phyloP scores from a whole-genome alignment of 306 rosid species.

The Dryas octopetala region DNA sequence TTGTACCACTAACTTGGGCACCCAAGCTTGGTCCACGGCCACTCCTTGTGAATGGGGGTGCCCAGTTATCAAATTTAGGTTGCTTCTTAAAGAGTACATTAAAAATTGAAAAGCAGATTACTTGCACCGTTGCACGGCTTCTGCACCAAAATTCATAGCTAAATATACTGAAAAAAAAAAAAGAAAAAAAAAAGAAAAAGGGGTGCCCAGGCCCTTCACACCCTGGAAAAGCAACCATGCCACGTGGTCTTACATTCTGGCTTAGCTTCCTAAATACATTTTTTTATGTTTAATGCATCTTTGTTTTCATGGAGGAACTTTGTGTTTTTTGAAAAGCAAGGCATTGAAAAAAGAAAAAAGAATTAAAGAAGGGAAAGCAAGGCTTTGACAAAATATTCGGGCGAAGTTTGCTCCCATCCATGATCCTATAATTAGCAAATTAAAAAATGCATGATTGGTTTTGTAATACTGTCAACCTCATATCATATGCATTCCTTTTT shows the following conservation, averaged over 20 bases:
- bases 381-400: conserved; percentile 41
- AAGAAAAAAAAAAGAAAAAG: background rate
- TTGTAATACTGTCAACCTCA: no score
- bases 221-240: conserved; percentile 14
- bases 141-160: background rate
- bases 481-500: no score
- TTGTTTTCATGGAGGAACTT: background rate
- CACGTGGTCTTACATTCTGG: conserved; percentile 26
- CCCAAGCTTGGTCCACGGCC: background rate
- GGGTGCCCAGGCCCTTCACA: conserved; percentile 2
- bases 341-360: no score
- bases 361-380: background rate
- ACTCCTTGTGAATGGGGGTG: background rate
- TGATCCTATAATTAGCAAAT: conserved; percentile 54
- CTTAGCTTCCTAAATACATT: background rate
- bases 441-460: background rate
- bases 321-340: background rate
- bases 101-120: background rate
- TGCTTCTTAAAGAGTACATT: background rate
- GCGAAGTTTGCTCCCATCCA: conserved; percentile 91
- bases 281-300: background rate
- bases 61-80: background rate
- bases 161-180: no score
- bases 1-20: background rate
- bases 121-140: background rate